These are phyloP conservation scores for Teunomyces lycoperdinae DNA, from an alignment of 805 yeast genomes.

Conservation along the genomic window DNA sequence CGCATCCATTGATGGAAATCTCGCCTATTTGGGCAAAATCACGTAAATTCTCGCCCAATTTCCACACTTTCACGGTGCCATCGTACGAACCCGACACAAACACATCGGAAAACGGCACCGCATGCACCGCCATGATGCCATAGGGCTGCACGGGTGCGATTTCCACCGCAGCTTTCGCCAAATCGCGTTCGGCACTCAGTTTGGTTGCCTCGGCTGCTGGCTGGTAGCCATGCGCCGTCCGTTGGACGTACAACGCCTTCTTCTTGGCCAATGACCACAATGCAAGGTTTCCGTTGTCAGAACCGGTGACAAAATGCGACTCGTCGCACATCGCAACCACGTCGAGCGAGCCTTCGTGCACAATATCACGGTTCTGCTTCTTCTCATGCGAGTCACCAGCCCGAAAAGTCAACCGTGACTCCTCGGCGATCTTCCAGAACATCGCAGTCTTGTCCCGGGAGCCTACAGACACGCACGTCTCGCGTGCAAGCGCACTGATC, in stretches of 20 bases:
- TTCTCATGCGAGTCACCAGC: constrained; percentile 70
- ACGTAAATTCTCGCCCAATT: constrained; percentile 61
- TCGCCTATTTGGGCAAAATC: constrained; percentile 56
- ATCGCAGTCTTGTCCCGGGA: constrained; percentile 92
- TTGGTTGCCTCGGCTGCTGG: constrained; percentile 40
- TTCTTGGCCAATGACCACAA: constrained; percentile 90
- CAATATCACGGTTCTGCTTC: constrained; percentile 28
- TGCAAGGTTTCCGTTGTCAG: constrained; percentile 89
- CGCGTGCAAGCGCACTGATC: constrained; percentile 76
- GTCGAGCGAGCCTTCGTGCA: constrained; percentile 85
- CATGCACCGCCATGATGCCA: constrained; percentile 78
- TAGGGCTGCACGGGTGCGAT: constrained; percentile 76
- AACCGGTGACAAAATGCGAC: constrained; percentile 88
- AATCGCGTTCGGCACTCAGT: constrained; percentile 53
- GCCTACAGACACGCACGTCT: constrained; percentile 95
- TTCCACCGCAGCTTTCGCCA: constrained; percentile 45
- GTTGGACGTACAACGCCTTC: constrained; percentile 70
- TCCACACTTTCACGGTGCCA: constrained; percentile 79
- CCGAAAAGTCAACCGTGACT: constrained; percentile 86
- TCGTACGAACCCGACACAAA: constrained; percentile 88
- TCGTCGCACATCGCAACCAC: constrained; percentile 90
- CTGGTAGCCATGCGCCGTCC: constrained; percentile 75
- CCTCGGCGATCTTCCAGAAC: constrained; percentile 96
- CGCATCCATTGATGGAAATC: constrained; percentile 65
- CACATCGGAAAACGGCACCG: constrained; percentile 80